phyloP scores from a whole-genome alignment of 768 basidiomycete species.

The Pholiota microspora region DNA sequence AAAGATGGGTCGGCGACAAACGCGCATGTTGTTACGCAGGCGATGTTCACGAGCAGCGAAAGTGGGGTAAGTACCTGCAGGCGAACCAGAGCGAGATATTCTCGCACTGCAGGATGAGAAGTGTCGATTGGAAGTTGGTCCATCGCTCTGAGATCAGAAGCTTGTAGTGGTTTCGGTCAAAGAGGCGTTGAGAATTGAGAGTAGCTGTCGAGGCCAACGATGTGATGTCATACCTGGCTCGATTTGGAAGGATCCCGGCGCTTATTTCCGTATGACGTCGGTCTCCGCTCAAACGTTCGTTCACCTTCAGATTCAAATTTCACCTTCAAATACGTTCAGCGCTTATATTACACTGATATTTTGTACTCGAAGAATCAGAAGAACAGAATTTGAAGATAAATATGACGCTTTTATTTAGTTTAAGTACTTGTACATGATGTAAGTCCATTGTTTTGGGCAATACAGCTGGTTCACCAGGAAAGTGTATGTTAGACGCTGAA shows the following conservation, averaged over 20 bases:
- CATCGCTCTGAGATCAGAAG: conserved; percentile 32
- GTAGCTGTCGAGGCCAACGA: not conserved
- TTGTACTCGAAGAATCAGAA: too few species aligned
- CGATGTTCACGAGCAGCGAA: conserved; percentile 79
- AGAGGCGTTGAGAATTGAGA: not conserved
- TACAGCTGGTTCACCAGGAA: too few species aligned
- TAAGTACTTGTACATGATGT: too few species aligned
- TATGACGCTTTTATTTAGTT: too few species aligned
- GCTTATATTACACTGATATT: too few species aligned
- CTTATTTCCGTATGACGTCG: not conserved
- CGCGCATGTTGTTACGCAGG: conserved; percentile 66
- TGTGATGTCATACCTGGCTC: not conserved
- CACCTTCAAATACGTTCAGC: too few species aligned
- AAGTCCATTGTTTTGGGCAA: too few species aligned
- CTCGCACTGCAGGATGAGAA: conserved; percentile 57
- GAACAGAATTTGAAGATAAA: too few species aligned
- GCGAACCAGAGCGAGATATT: conserved; percentile 67
- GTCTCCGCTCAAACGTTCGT: too few species aligned
- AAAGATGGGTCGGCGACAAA: conserved; percentile 66
- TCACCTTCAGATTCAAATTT: too few species aligned
- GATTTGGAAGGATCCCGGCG: not conserved
- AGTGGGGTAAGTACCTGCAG: conserved; percentile 88
- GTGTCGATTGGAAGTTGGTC: conserved; percentile 57
- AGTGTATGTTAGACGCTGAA: too few species aligned
- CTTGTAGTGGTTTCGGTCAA: not conserved